Evolutionary conservation across 805 yeast genomes (phyloP), one percentile per base, ranked within the genome.

Genomic region (Starmerella apicola): DNA sequence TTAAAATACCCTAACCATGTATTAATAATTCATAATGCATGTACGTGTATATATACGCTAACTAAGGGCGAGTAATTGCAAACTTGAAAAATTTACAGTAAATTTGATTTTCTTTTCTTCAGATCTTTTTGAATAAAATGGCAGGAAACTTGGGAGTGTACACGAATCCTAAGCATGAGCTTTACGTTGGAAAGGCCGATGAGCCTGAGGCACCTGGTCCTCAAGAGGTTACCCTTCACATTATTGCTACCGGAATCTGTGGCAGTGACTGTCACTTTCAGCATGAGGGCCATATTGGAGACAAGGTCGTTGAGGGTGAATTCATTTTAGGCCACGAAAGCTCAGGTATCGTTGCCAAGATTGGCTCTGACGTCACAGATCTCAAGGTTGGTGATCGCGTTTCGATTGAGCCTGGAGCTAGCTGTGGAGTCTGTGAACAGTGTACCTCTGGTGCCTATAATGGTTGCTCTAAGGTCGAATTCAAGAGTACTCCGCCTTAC

Each of bases 251-350:
- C 6, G 85, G 85, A 21, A 78, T 78, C 49, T 79, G 85, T 58
- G 85, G 85, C 15, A 71, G 81, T 18, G 86, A 79, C 57, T 66
- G 77, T 44, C 84, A 78, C 55, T 76, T 75, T 60, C 74, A 72
- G 62, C 67, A 72, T 40, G 74, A 72, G 44, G 85, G 84, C 34
- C 68, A 65, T 42, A 76, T 77, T 44, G 81, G 66, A 20, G 61
- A 58, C 28, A 58, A 61, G 22, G 76, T 76, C n/a, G 72, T 74
- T 35, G 63, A 72, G 16, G 81, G 73, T 50, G 81, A 79, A 18
- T 77, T 78, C 5, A 56, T 60, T 19, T 65, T 72, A n/a, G 72
- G 82, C 57, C 70, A 79, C 54, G 69, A 72, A 39, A 70, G 72
- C 30, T 78, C 81, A 3, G 66, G 63, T 32, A 65, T 63, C 33